Evolutionary conservation across 2,329 filamentous ascomycete species (phyloP).

Genomic region (Lachnellula arida): DNA sequence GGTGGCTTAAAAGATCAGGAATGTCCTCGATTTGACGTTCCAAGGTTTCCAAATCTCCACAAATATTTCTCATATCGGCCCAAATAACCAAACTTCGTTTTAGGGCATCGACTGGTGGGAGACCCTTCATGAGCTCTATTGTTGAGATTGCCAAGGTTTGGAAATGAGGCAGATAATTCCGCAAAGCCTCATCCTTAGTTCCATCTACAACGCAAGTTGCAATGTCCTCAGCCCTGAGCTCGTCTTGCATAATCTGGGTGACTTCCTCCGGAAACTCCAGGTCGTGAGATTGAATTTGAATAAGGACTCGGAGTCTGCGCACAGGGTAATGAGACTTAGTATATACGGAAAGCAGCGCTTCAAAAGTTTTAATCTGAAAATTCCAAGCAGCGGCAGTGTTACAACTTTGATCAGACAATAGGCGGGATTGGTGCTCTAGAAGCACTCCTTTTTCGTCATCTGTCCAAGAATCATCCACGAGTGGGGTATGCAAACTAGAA

Average conservation of each 20-base stretch:
- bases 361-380: slow-evolving; percentile 22
- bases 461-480: slow-evolving; percentile 34
- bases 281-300: slow-evolving; percentile 21
- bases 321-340: slow-evolving; percentile 26
- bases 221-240: slow-evolving; percentile 12
- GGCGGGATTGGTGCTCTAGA: slow-evolving; percentile 55
- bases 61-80: slow-evolving; percentile 38
- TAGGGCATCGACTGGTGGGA: slow-evolving; percentile 22
- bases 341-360: slow-evolving; percentile 26
- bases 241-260: slow-evolving; percentile 1
- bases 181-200: slow-evolving; percentile 25
- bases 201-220: slow-evolving; percentile 6
- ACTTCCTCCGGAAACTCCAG: slow-evolving; percentile 13
- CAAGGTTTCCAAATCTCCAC: slow-evolving; percentile 40
- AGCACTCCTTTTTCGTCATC: slow-evolving; percentile 50
- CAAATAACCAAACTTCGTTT: slow-evolving; percentile 25
- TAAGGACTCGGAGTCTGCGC: slow-evolving; percentile 27
- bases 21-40: slow-evolving; percentile 44
- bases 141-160: slow-evolving; percentile 22
- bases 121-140: slow-evolving; percentile 25
- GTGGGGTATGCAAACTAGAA: slow-evolving; percentile 44
- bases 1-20: slow-evolving; percentile 43
- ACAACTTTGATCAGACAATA: slow-evolving; percentile 29
- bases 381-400: slow-evolving; percentile 5
- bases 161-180: slow-evolving; percentile 22